phyloP scores from a whole-genome alignment of 768 basidiomycete species.

The Tephrocybe sp. region DNA sequence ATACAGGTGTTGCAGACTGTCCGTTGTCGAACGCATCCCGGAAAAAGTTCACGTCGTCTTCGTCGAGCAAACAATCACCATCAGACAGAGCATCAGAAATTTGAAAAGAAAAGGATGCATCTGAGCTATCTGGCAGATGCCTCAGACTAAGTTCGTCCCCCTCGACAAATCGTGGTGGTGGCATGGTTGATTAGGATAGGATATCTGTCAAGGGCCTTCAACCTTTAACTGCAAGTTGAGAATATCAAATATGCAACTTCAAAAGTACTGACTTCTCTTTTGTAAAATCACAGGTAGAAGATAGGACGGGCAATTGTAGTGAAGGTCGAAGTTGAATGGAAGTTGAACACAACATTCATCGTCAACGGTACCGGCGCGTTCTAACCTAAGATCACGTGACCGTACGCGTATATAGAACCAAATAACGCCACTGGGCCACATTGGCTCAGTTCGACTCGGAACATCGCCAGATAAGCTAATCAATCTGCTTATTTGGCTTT shows the following conservation, averaged over 20 bases:
- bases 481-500: no score
- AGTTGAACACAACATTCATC: background rate
- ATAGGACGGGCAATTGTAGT: no score
- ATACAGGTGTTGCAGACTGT: slow-evolving; percentile 33
- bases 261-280: no score
- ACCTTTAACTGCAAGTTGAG: no score
- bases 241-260: no score
- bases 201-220: no score
- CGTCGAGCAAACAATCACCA: slow-evolving; percentile 52
- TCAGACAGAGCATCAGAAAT: slow-evolving; percentile 42
- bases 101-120: slow-evolving; percentile 55
- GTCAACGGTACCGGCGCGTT: background rate
- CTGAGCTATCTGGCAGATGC: slow-evolving; percentile 55
- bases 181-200: slow-evolving; percentile 15
- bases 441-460: background rate
- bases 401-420: slow-evolving; percentile 18
- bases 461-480: background rate
- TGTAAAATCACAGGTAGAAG: no score
- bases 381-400: slow-evolving; percentile 14
- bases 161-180: slow-evolving; percentile 24
- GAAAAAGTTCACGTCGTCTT: slow-evolving; percentile 50
- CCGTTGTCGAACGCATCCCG: slow-evolving; percentile 32
- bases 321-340: background rate
- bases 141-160: slow-evolving; percentile 47
- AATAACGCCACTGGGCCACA: slow-evolving; percentile 12